These are phyloP conservation scores for Mimosa pudica DNA, from an alignment of 306 rosid species.

Conservation along the genomic window DNA sequence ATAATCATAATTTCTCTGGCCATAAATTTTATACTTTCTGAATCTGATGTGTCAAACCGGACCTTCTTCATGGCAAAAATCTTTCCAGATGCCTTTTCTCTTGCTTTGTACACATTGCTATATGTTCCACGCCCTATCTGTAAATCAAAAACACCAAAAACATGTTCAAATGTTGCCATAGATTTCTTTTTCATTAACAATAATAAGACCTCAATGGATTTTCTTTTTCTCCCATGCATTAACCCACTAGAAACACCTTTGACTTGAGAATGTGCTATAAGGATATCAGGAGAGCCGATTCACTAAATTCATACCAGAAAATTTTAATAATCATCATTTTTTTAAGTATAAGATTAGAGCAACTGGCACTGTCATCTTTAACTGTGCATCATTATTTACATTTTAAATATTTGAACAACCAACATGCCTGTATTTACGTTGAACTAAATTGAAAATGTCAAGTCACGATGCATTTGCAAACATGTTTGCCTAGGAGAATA, in stretches of 20 bases:
- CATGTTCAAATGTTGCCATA: background rate
- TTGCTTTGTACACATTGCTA: slow-evolving; percentile 82
- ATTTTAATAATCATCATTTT: background rate
- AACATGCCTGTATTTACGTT: background rate
- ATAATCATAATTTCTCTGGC: slow-evolving; percentile 74
- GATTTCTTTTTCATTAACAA: background rate
- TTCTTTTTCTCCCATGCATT: background rate
- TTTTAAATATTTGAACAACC: background rate
- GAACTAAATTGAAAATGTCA: too few relatives aligned
- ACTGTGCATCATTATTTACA: background rate
- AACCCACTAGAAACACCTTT: background rate
- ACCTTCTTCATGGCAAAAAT: slow-evolving; percentile 82
- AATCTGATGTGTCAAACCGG: slow-evolving; percentile 70
- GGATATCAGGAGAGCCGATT: background rate
- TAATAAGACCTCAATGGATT: background rate
- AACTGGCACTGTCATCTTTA: background rate
- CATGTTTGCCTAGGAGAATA: too few relatives aligned
- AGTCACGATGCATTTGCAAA: background rate
- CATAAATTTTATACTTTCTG: slow-evolving; percentile 74
- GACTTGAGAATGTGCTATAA: background rate
- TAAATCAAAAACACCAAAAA: slow-evolving; percentile 16
- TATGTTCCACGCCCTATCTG: slow-evolving; percentile 79
- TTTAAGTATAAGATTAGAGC: background rate
- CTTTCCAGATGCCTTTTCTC: slow-evolving; percentile 58
- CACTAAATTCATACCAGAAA: background rate